Evolutionary conservation across 2,329 filamentous ascomycete genomes (phyloP), one percentile per base, ranked within the genome.

Genomic region (Lasiodiplodia gonubiensis): DNA sequence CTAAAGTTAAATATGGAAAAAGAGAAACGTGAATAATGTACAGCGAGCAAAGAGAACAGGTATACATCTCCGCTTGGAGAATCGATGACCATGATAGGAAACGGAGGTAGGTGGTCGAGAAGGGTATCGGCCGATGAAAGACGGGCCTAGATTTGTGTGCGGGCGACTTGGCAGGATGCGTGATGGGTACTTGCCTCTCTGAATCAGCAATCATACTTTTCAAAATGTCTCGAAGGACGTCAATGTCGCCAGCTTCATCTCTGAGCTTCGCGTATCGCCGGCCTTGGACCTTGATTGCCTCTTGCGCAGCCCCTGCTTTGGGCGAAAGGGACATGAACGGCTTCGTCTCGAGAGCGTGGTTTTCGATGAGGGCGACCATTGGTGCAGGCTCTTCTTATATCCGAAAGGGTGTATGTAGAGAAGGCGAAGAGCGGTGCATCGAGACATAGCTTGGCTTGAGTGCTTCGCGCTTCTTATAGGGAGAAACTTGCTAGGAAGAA

Each of bases 391-490:
- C 18, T 18, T 27, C 46, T 60, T 30, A 60, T 63, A 49, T 46
- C 42, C 10, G 35, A 33, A 35, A 16, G n/a, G 25, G 46, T 33
- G 59, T 52, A 63, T 7, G 46, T 5, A 37, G 30, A 51, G 46
- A 14, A 51, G 46, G 46, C 21, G 37, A 8, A 21, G 33, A 51
- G 27, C 46, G 59, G 49, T 63, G 27, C 46, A 46, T 52, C 59
- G 46, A 63, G 59, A 51, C 59, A 33, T n/a, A 23, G 42, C 59
- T 51, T 63, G 59, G 59, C 59, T 46, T 63, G 27, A 63, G 59
- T 63, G 59, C 59, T 63, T 49, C 21, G 59, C 46, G 46, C 59
- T 63, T 63, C 59, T 63, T 63, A 63, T 63, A 63, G 25, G 46
- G 30, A 48, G 55, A 63, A 63, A 37, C 30, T 16, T 37, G 49